Conservation (phyloP, 805 yeast genomes). For the Maudiozyma serrabonitensis region DNA sequence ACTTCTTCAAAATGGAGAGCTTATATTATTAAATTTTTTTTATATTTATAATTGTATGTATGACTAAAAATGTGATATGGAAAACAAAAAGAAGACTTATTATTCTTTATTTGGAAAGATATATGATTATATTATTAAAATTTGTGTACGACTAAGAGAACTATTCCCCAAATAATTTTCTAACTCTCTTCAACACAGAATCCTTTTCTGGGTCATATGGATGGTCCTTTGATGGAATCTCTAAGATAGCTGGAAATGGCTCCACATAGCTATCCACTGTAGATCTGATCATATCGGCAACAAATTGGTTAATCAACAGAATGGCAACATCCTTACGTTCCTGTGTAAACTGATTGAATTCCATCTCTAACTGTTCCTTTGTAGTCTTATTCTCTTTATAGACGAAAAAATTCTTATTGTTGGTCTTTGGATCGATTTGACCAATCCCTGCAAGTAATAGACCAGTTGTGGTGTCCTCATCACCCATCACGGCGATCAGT, state of each 20-base stretch:
- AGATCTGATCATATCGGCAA: constrained; percentile 82
- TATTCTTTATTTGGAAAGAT: no score
- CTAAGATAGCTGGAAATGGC: constrained; percentile 94
- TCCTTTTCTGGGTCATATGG: constrained; percentile 99
- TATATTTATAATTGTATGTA: no score
- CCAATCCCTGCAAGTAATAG: constrained; percentile 93
- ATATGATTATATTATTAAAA: no score
- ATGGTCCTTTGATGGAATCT: constrained; percentile 96
- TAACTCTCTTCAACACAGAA: constrained; percentile 85
- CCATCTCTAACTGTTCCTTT: constrained; percentile 61
- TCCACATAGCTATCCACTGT: constrained; percentile 74
- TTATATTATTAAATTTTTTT: neutral
- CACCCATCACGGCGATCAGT: constrained; percentile 89
- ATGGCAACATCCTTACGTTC: constrained; percentile 86
- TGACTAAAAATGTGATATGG: neutral
- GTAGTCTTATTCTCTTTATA: constrained; percentile 74
- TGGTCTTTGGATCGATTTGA: constrained; percentile 46
- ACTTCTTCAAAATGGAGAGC: neutral
- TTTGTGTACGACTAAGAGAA: neutral
- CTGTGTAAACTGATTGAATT: constrained; percentile 65
- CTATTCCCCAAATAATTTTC: constrained; percentile 89
- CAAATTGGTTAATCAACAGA: constrained; percentile 82
- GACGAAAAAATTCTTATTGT: constrained; percentile 63
- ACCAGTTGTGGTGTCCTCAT: constrained; percentile 96
- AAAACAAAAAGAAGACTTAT: no score